Evolutionary conservation across 805 yeast genomes (phyloP), one percentile per base, ranked within the genome.

Genomic region (Yarrowia phangngaensis): DNA sequence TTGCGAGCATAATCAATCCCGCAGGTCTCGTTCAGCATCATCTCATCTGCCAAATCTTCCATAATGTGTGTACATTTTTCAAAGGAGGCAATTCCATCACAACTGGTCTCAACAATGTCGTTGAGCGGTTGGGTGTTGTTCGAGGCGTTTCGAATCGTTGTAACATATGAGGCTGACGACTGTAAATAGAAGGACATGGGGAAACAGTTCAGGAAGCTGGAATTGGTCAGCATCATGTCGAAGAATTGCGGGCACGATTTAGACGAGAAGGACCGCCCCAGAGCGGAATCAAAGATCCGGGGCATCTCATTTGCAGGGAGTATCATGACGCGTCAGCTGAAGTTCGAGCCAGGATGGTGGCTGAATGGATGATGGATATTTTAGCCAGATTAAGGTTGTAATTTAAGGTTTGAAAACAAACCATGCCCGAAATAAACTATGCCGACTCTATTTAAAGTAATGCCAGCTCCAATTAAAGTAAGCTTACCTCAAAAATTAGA

Each of bases 121-220:
- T 62, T 58, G 8, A 61, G 53, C 23, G 52, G 34, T 16, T 20
- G 12, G 11, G 48, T 29, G 35, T 11, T 51, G 27, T 34, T 49
- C 12, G 52, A 51, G 20, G 63, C 65, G n/a, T 51, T 43, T 6
- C 59, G 55, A n/a, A 55, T 58, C n/a, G 56, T 51, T 6, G 40
- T 23, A 35, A 59, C 58, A 48, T 60, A 62, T 5, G 64, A 58
- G 16, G 57, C 41, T 7, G 65, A 62, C 41, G 51, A 60, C 47
- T 55, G 56, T 8, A 62, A 55, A 33, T 53, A 60, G 45, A 62
- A 62, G 12, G 64, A 60, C 53, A 62, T 53, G 11, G 66, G 66
- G 23, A 53, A 56, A 53, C 66, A 62, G 13, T 53, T 32, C 15
- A 54, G 49, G 38, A 62, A 62, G 14, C 51, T 35, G 28, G 49